Conservation (phyloP, 345 rosid genomes). For the Acer campestre region DNA sequence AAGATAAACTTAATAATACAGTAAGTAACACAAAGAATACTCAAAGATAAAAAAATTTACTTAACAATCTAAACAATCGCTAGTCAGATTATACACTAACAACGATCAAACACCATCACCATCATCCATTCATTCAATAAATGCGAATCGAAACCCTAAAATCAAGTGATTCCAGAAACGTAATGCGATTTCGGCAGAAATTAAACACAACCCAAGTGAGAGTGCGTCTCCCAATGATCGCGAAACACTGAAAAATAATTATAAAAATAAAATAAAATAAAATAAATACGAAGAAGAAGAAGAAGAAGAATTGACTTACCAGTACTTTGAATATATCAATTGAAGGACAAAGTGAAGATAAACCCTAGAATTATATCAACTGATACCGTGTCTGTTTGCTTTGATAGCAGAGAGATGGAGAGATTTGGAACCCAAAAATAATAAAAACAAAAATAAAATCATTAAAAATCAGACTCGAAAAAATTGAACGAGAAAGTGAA, state of each 20-base stretch:
- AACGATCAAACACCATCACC: neutral
- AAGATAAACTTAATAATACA: neutral
- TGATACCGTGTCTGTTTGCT: constrained; percentile 5
- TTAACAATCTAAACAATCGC: neutral
- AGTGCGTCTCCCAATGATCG: constrained; percentile 11
- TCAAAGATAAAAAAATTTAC: neutral
- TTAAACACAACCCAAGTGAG: neutral
- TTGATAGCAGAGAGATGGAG: neutral
- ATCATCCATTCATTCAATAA: neutral
- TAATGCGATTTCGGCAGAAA: neutral
- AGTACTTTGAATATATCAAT: constrained; percentile 4
- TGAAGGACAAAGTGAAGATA: neutral
- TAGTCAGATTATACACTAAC: neutral
- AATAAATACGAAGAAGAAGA: no score
- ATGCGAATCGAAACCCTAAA: constrained; percentile 16
- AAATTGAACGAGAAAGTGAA: constrained; percentile 1
- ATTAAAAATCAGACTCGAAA: neutral
- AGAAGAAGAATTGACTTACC: constrained; percentile 2
- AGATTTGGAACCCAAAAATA: neutral
- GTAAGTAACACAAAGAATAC: neutral
- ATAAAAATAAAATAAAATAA: neutral
- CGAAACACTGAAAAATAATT: neutral
- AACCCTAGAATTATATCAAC: constrained; percentile 5
- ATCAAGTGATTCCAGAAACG: constrained; percentile 6
- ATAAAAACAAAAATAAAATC: neutral